Evolutionary conservation across 768 basidiomycete species (phyloP).

Genomic region (Nidularia pulvinata): DNA sequence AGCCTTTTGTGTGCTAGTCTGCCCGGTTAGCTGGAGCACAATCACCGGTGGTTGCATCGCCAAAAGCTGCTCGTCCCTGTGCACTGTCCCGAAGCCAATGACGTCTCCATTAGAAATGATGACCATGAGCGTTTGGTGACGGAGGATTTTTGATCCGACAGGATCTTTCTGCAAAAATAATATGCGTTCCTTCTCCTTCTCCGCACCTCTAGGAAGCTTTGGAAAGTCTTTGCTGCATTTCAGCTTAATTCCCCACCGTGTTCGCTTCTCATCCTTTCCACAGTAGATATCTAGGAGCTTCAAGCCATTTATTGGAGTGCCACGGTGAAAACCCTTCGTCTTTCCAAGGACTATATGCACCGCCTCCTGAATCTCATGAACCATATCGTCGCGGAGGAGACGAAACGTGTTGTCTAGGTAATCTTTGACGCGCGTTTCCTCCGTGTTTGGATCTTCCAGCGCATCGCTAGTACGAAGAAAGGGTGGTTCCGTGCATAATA

Average conservation of each 20-base stretch:
- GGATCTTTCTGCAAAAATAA: too few relatives aligned
- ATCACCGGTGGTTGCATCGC: slow-evolving; percentile 45
- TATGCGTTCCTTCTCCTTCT: slow-evolving; percentile 32
- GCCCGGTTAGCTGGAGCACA: slow-evolving; percentile 51
- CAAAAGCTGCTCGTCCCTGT: slow-evolving; percentile 53
- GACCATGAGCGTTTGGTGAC: slow-evolving; percentile 54
- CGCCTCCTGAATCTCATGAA: slow-evolving; percentile 57
- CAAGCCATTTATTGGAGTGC: slow-evolving; percentile 34
- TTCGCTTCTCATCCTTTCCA: slow-evolving; percentile 16
- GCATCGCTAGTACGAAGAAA: slow-evolving; percentile 47
- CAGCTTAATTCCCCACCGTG: slow-evolving; percentile 40
- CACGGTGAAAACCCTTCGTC: slow-evolving; percentile 37
- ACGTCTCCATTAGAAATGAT: slow-evolving; percentile 46
- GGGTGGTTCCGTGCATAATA: slow-evolving; percentile 37
- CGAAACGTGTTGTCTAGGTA: slow-evolving; percentile 71
- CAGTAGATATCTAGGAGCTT: slow-evolving; percentile 30
- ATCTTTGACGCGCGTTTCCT: slow-evolving; percentile 32
- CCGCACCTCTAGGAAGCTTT: slow-evolving; percentile 26
- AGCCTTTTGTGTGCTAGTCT: slow-evolving; percentile 29
- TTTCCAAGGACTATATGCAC: slow-evolving; percentile 35
- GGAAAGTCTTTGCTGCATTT: slow-evolving; percentile 32
- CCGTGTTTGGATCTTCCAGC: slow-evolving; percentile 40
- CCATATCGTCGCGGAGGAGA: slow-evolving; percentile 62
- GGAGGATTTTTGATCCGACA: slow-evolving; percentile 41
- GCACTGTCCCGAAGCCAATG: slow-evolving; percentile 50